These are phyloP conservation scores for Xylaria longipes DNA, from an alignment of 495 filamentous ascomycete genomes.

Conservation along the genomic window DNA sequence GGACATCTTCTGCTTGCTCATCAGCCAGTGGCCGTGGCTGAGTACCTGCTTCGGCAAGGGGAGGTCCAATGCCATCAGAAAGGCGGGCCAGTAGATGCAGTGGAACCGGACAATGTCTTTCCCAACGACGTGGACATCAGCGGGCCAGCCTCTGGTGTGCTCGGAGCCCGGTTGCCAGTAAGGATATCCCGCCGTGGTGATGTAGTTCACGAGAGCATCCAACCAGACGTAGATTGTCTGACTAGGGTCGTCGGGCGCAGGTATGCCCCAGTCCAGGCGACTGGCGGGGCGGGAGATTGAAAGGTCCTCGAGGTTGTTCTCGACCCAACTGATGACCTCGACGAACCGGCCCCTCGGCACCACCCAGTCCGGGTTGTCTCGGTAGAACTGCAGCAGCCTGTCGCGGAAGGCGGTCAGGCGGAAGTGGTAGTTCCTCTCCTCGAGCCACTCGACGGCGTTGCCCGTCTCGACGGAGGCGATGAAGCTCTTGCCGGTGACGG, in stretches of 20 bases:
- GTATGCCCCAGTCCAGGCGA: slow-evolving; percentile 87
- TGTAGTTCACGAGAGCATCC: slow-evolving; percentile 92
- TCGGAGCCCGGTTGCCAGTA: slow-evolving; percentile 66
- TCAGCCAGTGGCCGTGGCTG: slow-evolving; percentile 93
- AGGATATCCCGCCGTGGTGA: slow-evolving; percentile 87
- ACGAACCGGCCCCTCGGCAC: slow-evolving; percentile 69
- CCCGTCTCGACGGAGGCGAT: slow-evolving; percentile 88
- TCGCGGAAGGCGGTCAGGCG: slow-evolving; percentile 81
- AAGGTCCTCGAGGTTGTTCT: slow-evolving; percentile 77
- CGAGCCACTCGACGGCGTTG: slow-evolving; percentile 91
- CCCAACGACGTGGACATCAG: slow-evolving; percentile 88
- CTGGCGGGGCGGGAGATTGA: slow-evolving; percentile 84
- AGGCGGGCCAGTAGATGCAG: slow-evolving; percentile 96
- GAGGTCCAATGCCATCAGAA: slow-evolving; percentile 87
- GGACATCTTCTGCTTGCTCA: slow-evolving; percentile 89
- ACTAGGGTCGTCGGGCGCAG: slow-evolving; percentile 78
- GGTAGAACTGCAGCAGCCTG: slow-evolving; percentile 77
- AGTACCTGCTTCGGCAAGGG: slow-evolving; percentile 83
- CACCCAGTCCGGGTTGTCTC: slow-evolving; percentile 72
- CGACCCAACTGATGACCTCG: slow-evolving; percentile 72
- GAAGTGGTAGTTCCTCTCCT: slow-evolving; percentile 96
- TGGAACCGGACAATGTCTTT: slow-evolving; percentile 98
- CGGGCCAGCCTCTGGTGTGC: slow-evolving; percentile 77
- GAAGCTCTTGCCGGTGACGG: slow-evolving; percentile 78
- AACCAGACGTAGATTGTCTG: slow-evolving; percentile 99